These are phyloP conservation scores for Pelargonium australe DNA, from an alignment of 441 rosid species.

Conservation along the genomic window DNA sequence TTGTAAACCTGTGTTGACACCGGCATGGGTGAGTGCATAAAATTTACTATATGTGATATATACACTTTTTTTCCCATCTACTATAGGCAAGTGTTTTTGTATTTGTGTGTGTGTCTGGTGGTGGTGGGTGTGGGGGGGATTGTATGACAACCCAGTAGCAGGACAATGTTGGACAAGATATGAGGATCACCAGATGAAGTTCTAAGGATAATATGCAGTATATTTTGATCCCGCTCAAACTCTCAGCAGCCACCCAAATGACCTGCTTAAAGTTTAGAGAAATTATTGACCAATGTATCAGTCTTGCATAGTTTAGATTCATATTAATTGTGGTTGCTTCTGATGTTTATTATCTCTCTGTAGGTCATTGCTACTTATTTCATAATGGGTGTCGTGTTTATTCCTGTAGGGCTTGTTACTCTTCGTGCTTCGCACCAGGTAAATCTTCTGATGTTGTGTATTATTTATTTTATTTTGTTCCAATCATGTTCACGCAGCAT, in stretches of 20 bases:
- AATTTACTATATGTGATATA: neutral
- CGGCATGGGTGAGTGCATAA: constrained; percentile 52
- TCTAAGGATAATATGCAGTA: neutral
- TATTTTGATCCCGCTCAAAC: neutral
- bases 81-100: too few relatives aligned
- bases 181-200: neutral
- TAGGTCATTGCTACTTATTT: constrained; percentile 60
- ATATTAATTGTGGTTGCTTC: neutral
- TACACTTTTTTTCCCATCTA: neutral
- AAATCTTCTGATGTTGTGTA: constrained; percentile 19
- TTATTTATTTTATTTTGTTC: constrained; percentile 9
- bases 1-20: constrained; percentile 80
- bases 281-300: constrained; percentile 4
- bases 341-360: constrained; percentile 16
- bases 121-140: too few relatives aligned
- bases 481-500: neutral
- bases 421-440: constrained; percentile 66
- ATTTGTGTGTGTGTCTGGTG: too few relatives aligned
- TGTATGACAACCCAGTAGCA: too few relatives aligned
- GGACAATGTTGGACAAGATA: too few relatives aligned
- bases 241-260: neutral
- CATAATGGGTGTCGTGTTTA: constrained; percentile 48
- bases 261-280: neutral
- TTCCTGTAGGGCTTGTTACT: constrained; percentile 62
- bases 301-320: neutral